Base-by-base conservation (phyloP, 2,329 filamentous ascomycete species). In the Botrytis byssoidea region DNA sequence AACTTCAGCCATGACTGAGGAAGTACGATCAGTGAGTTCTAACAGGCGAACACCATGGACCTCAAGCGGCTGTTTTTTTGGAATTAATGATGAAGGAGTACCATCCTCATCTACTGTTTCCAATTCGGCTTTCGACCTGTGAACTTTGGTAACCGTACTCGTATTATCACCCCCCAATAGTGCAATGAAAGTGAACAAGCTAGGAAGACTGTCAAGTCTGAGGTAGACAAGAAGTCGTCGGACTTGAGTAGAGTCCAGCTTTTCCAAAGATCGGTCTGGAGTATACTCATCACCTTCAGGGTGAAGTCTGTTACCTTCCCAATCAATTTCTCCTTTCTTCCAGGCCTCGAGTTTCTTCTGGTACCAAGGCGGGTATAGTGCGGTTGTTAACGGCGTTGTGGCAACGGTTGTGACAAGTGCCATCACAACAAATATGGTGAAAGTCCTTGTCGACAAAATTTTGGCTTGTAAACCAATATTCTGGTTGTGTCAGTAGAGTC, bases 401-500 rank as follows among this genome's bases (percentile, higher is more conserved):
- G 90, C 83, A 74, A 97, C 94, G 0, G 94, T 97, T 0, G 94
- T 97, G 46, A 97, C 85, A 3, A 97, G 85, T 14, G 94, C 94
- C 94, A 97, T 97, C 79, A 97, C 92, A 35, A 97, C 94, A 78
- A 97, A 97, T 72, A 97, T 97, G 70, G 94, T 97, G 79, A 97
- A 97, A 0, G 94, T 97, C 25, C 92, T 86, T 0, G 87, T 87
- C 74, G 92, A 95, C 29, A 97, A 85, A 75, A 97, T 97, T 51
- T 89, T 90, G 32, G 94, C 94, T 84, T 95, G 91, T 3, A 95
- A 86, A 63, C 94, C 94, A 78, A 98, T 94, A 79, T 93, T 92
- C 87, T 90, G 18, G 57, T 72, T 0, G 22, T 59, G 67, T 76
- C 64, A 74, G 68, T 35, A 51, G n/a, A 35, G 55, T 46, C 51